Evolutionary conservation across 306 rosid species (phyloP).

Genomic region (Datisca glomerata): DNA sequence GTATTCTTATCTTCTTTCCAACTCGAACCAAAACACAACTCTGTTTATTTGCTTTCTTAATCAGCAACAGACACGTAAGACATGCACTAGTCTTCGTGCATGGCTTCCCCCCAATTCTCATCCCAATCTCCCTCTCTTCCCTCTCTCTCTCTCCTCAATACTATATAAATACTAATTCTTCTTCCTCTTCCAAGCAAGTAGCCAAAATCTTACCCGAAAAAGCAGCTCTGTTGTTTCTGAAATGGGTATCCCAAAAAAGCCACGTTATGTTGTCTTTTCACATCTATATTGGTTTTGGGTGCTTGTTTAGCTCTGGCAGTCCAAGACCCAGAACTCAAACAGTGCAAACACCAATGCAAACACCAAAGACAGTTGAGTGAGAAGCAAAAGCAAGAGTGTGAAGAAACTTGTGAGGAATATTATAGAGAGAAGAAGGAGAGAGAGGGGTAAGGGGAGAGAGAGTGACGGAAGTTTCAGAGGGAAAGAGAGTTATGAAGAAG

Average conservation of each 20-base stretch:
- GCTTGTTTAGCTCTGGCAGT: not conserved
- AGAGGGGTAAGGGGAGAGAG: constrained; percentile 15
- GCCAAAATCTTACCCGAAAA: too few relatives aligned
- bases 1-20: too few relatives aligned
- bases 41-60: too few relatives aligned
- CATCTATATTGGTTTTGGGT: not conserved
- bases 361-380: constrained; percentile 19
- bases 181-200: too few relatives aligned
- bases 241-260: constrained; percentile 3
- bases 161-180: too few relatives aligned
- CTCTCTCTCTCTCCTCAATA: too few relatives aligned
- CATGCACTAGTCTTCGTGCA: constrained; percentile 7
- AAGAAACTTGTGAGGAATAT: constrained; percentile 24
- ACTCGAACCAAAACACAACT: too few relatives aligned
- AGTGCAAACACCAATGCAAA: constrained; percentile 46
- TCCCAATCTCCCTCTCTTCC: not conserved
- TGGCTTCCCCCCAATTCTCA: not conserved
- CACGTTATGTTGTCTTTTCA: not conserved
- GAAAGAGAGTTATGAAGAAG: constrained; percentile 1
- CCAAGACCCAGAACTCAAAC: constrained; percentile 28
- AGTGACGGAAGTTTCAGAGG: not conserved
- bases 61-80: constrained; percentile 3
- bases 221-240: too few relatives aligned
- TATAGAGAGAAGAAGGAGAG: constrained; percentile 18
- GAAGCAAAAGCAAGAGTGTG: constrained; percentile 17